Conservation (phyloP, 805 yeast species). For the Candida oleophila region DNA sequence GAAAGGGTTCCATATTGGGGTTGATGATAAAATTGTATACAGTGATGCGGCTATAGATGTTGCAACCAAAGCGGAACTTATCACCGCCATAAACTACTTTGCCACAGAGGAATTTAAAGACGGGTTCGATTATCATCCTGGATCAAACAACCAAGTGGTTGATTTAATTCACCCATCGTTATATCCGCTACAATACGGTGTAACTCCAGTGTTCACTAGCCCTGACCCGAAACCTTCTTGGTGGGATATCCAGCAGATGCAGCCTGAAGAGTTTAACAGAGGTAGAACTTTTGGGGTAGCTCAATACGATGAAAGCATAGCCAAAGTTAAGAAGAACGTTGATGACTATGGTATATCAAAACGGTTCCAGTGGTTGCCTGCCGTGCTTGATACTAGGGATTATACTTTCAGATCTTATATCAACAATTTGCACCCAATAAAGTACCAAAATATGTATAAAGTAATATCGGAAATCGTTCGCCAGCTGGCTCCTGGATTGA, state of each 20-base stretch:
- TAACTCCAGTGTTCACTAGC: slow-evolving; percentile 17
- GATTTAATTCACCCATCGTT: slow-evolving; percentile 44
- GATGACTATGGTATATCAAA: slow-evolving; percentile 17
- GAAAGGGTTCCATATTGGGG: slow-evolving; percentile 14
- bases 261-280: not conserved
- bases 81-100: slow-evolving; percentile 7
- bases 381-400: slow-evolving; percentile 11
- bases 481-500: slow-evolving; percentile 29
- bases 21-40: slow-evolving; percentile 19
- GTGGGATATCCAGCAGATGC: not conserved
- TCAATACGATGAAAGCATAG: slow-evolving; percentile 9
- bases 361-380: slow-evolving; percentile 40
- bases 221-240: not conserved
- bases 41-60: slow-evolving; percentile 17
- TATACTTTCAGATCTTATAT: slow-evolving; percentile 33
- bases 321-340: slow-evolving; percentile 12
- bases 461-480: slow-evolving; percentile 31
- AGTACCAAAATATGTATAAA: slow-evolving; percentile 23
- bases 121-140: slow-evolving; percentile 35
- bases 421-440: slow-evolving; percentile 39
- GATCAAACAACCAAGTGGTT: slow-evolving; percentile 32
- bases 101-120: slow-evolving; percentile 9
- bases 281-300: slow-evolving; percentile 5
- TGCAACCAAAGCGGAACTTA: slow-evolving; percentile 10
- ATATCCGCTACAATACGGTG: slow-evolving; percentile 31